Evolutionary conservation across 2,329 filamentous ascomycete genomes (phyloP), one percentile per base, ranked within the genome.

Genomic region (Lasiodiplodia sp.): DNA sequence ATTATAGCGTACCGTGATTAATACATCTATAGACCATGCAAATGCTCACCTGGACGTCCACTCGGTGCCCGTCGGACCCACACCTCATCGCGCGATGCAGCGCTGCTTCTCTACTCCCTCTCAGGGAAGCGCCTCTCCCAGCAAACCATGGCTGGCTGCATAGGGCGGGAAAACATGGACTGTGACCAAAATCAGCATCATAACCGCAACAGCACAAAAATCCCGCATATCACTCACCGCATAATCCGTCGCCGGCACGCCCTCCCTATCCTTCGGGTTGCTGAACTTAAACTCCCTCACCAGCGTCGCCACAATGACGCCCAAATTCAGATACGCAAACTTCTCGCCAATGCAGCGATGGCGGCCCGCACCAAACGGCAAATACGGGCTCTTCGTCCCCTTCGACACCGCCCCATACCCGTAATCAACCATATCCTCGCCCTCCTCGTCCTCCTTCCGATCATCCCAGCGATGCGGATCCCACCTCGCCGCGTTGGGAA

Each of bases 281-380:
- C 85, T 84, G 78, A 96, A 88, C 82, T 91, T 93, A 82, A 96
- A 91, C 53, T 87, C 75, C 57, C 92, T 87, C 55, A 95, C 90
- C 71, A 93, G 81, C 70, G 88, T 88, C 67, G 90, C 92, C 12
- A 89, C 83, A 72, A 97, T 95, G 66, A 92, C 92, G 77, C 93
- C 90, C 70, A 97, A 85, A 81, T 97, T 93, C 66, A 94, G 86
- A 78, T 94, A 95, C 74, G 94, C 94, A 79, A 97, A 97, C 75
- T 96, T 92, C 84, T 97, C 94, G 72, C 94, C 94, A 76, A 97
- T 96, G 81, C 94, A 97, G 71, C 94, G 87, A 82, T 97, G 94
- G 73, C 94, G 86, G 40, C 94, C 94, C 44, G 93, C 94, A 66
- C 94, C 93, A 77, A 97, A 97, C 2, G 94, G 94, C 64, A 97